Percentiles rank a stretch among this genome's conserved stretches.
These are phyloP conservation scores for Hylodesmum podocarpum DNA, from an alignment of 306 rosid species.

Conservation along the genomic window DNA sequence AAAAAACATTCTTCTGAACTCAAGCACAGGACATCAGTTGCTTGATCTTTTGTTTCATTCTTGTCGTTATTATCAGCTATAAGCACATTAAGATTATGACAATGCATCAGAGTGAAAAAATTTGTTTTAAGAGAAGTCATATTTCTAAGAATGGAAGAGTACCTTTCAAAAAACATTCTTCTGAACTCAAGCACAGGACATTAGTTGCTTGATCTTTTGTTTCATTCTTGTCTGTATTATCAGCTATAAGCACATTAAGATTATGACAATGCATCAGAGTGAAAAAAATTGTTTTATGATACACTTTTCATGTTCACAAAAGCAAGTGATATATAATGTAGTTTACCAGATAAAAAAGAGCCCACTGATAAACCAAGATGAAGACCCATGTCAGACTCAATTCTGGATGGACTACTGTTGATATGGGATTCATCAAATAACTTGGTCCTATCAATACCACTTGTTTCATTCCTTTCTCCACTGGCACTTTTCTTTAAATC, in stretches of 20 bases:
- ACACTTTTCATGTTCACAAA: slow-evolving; percentile 4
- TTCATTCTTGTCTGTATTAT: slow-evolving; percentile 38
- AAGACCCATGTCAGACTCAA: slow-evolving; percentile 61
- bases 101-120: slow-evolving; percentile 16
- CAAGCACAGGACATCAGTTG: slow-evolving; percentile 35
- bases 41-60: slow-evolving; percentile 44
- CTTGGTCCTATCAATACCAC: slow-evolving; percentile 41
- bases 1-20: slow-evolving; percentile 37
- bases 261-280: slow-evolving; percentile 26
- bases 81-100: slow-evolving; percentile 39
- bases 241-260: slow-evolving; percentile 53
- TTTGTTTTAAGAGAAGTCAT: slow-evolving; percentile 4
- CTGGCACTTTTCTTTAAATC: slow-evolving; percentile 43
- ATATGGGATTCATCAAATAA: slow-evolving; percentile 41
- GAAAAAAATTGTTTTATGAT: slow-evolving; percentile 6
- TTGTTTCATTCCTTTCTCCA: slow-evolving; percentile 42
- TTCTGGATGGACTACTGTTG: slow-evolving; percentile 42
- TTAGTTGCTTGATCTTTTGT: slow-evolving; percentile 44
- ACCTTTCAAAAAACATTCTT: slow-evolving; percentile 49
- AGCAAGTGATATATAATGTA: background rate
- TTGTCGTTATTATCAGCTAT: slow-evolving; percentile 48
- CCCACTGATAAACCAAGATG: slow-evolving; percentile 78
- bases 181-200: slow-evolving; percentile 36
- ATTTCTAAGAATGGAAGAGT: slow-evolving; percentile 29
- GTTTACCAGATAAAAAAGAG: slow-evolving; percentile 63